phyloP scores from a whole-genome alignment of 1,284 basidiomycete genomes.

The Leccinum subrobustum region DNA sequence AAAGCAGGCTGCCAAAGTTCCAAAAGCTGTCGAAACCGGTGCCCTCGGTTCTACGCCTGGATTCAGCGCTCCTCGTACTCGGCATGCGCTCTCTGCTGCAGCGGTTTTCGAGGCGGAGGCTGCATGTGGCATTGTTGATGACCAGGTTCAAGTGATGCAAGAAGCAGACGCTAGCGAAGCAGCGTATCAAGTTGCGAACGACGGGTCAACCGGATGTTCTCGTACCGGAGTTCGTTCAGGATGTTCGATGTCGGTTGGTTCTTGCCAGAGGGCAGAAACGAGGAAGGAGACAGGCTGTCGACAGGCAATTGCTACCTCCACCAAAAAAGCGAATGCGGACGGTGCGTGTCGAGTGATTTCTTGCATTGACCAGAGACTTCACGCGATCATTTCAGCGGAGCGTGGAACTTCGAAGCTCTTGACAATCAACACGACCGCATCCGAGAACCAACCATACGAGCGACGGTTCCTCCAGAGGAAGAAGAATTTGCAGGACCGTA shows the following conservation, averaged over 20 bases:
- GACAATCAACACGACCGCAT: slow-evolving; percentile 46
- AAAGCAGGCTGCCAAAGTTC: slow-evolving; percentile 35
- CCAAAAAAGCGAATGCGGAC: slow-evolving; percentile 52
- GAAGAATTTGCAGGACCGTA: slow-evolving; percentile 14
- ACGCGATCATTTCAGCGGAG: slow-evolving; percentile 28
- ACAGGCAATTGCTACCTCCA: slow-evolving; percentile 40
- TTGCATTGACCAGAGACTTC: background rate
- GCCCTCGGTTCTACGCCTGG: slow-evolving; percentile 33
- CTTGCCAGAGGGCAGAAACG: slow-evolving; percentile 67
- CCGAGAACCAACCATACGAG: slow-evolving; percentile 47
- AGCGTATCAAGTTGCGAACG: slow-evolving; percentile 14
- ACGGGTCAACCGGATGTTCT: slow-evolving; percentile 40
- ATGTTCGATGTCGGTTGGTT: slow-evolving; percentile 91
- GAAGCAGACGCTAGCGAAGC: slow-evolving; percentile 18
- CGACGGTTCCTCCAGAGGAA: slow-evolving; percentile 18
- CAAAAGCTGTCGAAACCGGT: slow-evolving; percentile 36
- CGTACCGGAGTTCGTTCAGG: slow-evolving; percentile 71
- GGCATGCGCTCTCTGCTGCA: slow-evolving; percentile 30
- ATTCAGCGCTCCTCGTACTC: slow-evolving; percentile 49
- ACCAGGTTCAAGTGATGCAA: slow-evolving; percentile 5
- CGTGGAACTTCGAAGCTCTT: slow-evolving; percentile 48
- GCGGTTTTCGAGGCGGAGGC: slow-evolving; percentile 46
- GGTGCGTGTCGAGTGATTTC: slow-evolving; percentile 35
- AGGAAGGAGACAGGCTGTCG: slow-evolving; percentile 47
- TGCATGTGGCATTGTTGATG: slow-evolving; percentile 1